Conservation (phyloP, 2,329 filamentous ascomycete genomes). For the Colletotrichum karsti region DNA sequence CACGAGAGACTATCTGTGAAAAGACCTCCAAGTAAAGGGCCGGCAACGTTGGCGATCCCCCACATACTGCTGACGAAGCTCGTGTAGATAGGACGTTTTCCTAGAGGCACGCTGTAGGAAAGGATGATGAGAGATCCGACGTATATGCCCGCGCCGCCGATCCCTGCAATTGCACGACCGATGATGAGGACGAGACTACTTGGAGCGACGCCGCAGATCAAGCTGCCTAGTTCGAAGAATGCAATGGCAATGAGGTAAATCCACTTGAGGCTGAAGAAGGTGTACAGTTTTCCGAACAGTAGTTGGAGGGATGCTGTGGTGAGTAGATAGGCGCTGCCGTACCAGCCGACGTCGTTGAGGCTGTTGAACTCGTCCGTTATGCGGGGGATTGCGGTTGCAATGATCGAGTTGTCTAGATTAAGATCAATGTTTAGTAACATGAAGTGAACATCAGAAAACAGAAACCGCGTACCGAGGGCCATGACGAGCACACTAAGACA, state of each 20-base stretch:
- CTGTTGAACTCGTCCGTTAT: slow-evolving; percentile 53
- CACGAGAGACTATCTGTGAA: slow-evolving; percentile 46
- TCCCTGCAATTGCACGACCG: slow-evolving; percentile 44
- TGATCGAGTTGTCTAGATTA: slow-evolving; percentile 46
- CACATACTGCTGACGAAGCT: slow-evolving; percentile 54
- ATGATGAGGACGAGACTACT: slow-evolving; percentile 43
- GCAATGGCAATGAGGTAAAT: slow-evolving; percentile 46
- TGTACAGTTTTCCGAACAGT: slow-evolving; percentile 52
- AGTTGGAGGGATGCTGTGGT: slow-evolving; percentile 50
- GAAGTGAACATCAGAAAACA: not conserved
- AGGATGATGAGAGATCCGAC: slow-evolving; percentile 54
- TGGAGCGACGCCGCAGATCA: slow-evolving; percentile 46
- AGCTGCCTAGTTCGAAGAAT: slow-evolving; percentile 53
- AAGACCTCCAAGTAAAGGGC: slow-evolving; percentile 43
- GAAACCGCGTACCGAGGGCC: slow-evolving; percentile 40
- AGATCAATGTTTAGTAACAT: not conserved
- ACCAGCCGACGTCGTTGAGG: slow-evolving; percentile 59
- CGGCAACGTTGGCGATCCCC: slow-evolving; percentile 51
- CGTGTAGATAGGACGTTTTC: slow-evolving; percentile 43
- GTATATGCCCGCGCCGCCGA: slow-evolving; percentile 55
- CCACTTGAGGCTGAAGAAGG: slow-evolving; percentile 52
- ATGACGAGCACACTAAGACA: slow-evolving; percentile 50
- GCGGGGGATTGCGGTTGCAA: slow-evolving; percentile 52
- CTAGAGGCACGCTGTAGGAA: slow-evolving; percentile 44
- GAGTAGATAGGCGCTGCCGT: slow-evolving; percentile 53